Percentiles rank a stretch among this genome's conserved stretches.
Conservation (phyloP, 495 filamentous ascomycete genomes). For the Penicillium canescens region DNA sequence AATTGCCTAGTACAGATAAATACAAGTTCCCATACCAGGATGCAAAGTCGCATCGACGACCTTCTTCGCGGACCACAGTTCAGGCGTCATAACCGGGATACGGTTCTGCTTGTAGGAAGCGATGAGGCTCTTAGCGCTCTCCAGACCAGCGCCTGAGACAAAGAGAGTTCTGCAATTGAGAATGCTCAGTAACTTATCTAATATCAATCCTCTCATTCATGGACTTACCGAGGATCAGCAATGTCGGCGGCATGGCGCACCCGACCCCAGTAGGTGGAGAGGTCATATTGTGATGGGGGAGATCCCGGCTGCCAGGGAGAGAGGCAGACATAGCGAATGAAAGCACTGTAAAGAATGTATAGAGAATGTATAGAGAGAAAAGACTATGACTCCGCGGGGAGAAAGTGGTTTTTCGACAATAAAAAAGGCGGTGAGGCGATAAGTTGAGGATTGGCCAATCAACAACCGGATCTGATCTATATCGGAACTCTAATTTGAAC, state of each 20-base stretch:
- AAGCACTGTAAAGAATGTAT: conserved; percentile 6
- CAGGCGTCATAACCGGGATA: conserved; percentile 75
- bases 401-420: conserved; percentile 21
- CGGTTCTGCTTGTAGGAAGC: conserved; percentile 79
- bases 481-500: not conserved
- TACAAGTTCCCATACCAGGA: conserved; percentile 59
- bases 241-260: conserved; percentile 88
- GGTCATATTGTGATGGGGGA: conserved; percentile 87
- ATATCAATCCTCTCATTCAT: not conserved
- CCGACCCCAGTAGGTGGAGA: conserved; percentile 91
- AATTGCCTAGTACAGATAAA: not conserved
- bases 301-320: conserved; percentile 79
- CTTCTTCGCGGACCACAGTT: conserved; percentile 95
- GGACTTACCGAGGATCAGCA: conserved; percentile 88
- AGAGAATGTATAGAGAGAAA: conserved; percentile 8
- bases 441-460: conserved; percentile 31
- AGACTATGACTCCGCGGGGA: conserved; percentile 21
- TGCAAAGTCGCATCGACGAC: conserved; percentile 94
- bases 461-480: not conserved
- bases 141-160: conserved; percentile 71
- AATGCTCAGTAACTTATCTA: conserved; percentile 7
- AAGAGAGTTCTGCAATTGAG: conserved; percentile 66
- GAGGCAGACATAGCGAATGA: conserved; percentile 75
- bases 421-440: conserved; percentile 45
- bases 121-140: conserved; percentile 77